These are phyloP conservation scores for Marchantia paleacea DNA, from an alignment of 225 moss, liverwort and hornwort species.

Conservation along the genomic window DNA sequence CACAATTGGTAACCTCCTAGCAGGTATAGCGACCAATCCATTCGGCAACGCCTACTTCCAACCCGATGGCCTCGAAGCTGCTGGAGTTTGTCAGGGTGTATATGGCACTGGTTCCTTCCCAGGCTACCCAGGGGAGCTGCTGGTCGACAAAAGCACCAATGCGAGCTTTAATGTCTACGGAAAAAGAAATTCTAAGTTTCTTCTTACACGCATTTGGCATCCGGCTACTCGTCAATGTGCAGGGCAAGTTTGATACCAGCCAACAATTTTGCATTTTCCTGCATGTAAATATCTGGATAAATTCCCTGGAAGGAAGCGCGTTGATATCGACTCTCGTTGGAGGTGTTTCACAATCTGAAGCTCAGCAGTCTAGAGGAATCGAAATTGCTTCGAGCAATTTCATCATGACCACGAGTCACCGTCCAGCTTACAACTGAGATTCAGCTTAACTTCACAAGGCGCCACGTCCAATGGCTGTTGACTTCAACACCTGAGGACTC, in stretches of 20 bases:
- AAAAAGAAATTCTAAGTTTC: background rate
- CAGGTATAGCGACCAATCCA: slow-evolving; percentile 35
- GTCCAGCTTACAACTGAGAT: no score
- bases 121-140: slow-evolving; percentile 15
- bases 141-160: slow-evolving; percentile 5
- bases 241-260: slow-evolving; percentile 3
- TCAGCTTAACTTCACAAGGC: no score
- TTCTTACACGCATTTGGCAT: slow-evolving; percentile 11
- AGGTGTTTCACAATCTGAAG: no score
- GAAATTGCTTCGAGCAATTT: no score
- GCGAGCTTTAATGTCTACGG: slow-evolving; percentile 25
- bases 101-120: background rate
- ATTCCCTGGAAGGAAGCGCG: no score
- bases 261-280: background rate
- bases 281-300: no score
- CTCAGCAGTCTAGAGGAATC: no score
- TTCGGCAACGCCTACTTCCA: slow-evolving; percentile 27
- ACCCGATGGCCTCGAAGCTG: slow-evolving; percentile 3
- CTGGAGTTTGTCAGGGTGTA: slow-evolving; percentile 10
- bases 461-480: no score
- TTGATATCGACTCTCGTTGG: no score
- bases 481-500: no score
- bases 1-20: slow-evolving; percentile 31
- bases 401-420: no score
- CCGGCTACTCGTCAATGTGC: slow-evolving; percentile 8